Evolutionary conservation across 164 flowering plant species (phyloP).

Genomic region (Berberis thunbergii): DNA sequence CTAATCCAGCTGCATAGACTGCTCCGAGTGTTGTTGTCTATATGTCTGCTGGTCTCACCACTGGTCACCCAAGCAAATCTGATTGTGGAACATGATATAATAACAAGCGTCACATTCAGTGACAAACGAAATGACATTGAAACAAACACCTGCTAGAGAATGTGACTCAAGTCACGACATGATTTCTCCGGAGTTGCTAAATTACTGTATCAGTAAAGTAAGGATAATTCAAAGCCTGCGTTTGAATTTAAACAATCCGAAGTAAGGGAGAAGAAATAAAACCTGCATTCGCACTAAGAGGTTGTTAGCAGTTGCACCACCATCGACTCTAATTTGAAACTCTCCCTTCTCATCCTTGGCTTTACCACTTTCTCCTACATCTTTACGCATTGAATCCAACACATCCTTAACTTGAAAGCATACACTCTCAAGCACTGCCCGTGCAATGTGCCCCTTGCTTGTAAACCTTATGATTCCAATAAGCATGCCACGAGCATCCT

Average conservation of each 20-base stretch:
- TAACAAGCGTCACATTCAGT: too few species aligned
- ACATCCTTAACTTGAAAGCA: slow-evolving; percentile 91
- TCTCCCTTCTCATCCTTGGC: slow-evolving; percentile 36
- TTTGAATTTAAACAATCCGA: background rate
- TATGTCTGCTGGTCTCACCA: slow-evolving; percentile 76
- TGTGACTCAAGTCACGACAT: too few species aligned
- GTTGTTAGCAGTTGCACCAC: slow-evolving; percentile 87
- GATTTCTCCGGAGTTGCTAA: too few species aligned
- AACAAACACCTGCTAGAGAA: too few species aligned
- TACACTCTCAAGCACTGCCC: slow-evolving; percentile 93
- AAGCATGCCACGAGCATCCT: slow-evolving; percentile 81
- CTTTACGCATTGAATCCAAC: slow-evolving; percentile 85
- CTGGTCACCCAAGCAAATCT: slow-evolving; percentile 66
- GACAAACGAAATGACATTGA: too few species aligned
- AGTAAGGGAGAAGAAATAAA: background rate
- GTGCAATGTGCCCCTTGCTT: slow-evolving; percentile 67
- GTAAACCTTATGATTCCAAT: slow-evolving; percentile 87
- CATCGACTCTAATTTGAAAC: slow-evolving; percentile 81
- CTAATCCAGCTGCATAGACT: slow-evolving; percentile 91
- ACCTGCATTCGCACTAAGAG: slow-evolving; percentile 95
- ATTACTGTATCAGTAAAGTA: background rate
- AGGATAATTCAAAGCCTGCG: background rate
- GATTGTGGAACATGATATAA: slow-evolving; percentile 33
- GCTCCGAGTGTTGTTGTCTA: slow-evolving; percentile 97
- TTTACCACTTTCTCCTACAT: slow-evolving; percentile 43